Percentiles rank a stretch among this genome's conserved stretches.
Conservation (phyloP, 768 basidiomycete species). For the Amanita subjunquillea region DNA sequence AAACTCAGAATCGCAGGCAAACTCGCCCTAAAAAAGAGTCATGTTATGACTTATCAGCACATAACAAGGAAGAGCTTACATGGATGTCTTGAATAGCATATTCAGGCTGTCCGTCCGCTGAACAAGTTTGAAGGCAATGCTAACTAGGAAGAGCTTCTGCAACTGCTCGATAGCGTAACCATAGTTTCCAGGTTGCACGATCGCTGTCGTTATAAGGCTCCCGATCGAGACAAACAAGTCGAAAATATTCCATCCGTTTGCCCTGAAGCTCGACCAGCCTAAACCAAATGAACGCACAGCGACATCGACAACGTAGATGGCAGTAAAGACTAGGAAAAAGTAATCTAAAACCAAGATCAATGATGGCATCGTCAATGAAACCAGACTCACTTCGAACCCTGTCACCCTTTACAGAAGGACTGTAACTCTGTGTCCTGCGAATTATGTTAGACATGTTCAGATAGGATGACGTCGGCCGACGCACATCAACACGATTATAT, state of each 20-base stretch:
- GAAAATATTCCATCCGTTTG: conserved; percentile 92
- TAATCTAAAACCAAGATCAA: conserved; percentile 43
- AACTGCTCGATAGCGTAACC: conserved; percentile 53
- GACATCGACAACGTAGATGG: conserved; percentile 71
- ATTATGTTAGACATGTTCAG: conserved; percentile 3
- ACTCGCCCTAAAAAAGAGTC: conserved; percentile 48
- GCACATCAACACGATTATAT: conserved; percentile 78
- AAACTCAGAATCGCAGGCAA: conserved; percentile 79
- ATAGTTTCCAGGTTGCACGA: conserved; percentile 45
- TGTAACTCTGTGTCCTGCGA: conserved; percentile 72
- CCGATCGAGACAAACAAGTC: conserved; percentile 75
- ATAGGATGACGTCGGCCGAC: conserved; percentile 15
- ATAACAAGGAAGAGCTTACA: conserved; percentile 47
- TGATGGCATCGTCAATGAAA: conserved; percentile 37
- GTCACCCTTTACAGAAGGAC: conserved; percentile 37
- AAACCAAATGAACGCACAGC: conserved; percentile 72
- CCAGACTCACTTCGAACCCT: conserved; percentile 45
- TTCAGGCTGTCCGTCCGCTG: conserved; percentile 83
- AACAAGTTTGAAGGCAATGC: conserved; percentile 90
- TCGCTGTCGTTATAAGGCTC: conserved; percentile 73
- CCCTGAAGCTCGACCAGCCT: conserved; percentile 75
- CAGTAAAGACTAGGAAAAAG: conserved; percentile 66
- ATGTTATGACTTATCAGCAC: conserved; percentile 1
- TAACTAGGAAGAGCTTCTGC: conserved; percentile 87
- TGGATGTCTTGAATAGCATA: conserved; percentile 92